These are phyloP conservation scores for Ceratocystis diversiconidia DNA, from an alignment of 2,329 filamentous ascomycete species.

Conservation along the genomic window DNA sequence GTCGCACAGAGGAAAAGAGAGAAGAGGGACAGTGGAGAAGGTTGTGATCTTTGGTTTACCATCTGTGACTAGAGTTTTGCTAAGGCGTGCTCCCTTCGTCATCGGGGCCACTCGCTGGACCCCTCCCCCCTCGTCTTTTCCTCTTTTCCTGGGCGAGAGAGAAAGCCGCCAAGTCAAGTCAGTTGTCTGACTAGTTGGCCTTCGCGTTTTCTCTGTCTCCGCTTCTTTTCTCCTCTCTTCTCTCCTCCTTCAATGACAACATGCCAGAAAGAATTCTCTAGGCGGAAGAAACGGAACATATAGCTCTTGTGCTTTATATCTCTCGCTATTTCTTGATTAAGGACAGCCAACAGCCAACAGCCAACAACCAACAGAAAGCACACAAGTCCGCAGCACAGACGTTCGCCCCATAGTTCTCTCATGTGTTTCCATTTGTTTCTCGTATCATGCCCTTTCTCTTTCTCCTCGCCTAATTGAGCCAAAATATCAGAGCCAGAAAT, in stretches of 20 bases:
- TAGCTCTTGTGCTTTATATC: constrained; percentile 2
- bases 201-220: neutral
- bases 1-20: neutral
- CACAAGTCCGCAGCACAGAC: neutral
- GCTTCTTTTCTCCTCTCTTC: neutral
- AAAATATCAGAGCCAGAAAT: neutral
- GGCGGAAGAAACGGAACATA: neutral
- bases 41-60: neutral
- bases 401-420: neutral
- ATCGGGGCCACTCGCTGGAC: neutral
- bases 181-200: neutral
- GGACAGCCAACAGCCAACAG: no score
- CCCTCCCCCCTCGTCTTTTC: neutral
- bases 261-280: neutral
- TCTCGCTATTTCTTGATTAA: neutral
- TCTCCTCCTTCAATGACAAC: neutral
- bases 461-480: neutral
- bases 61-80: neutral
- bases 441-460: neutral
- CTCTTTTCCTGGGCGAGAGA: neutral
- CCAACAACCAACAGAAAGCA: no score
- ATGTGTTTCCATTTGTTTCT: neutral
- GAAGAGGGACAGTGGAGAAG: neutral
- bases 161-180: no score
- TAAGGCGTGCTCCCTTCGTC: neutral